Evolutionary conservation across 305 asterid species (phyloP).

Genomic region (Rubia tinctorum): DNA sequence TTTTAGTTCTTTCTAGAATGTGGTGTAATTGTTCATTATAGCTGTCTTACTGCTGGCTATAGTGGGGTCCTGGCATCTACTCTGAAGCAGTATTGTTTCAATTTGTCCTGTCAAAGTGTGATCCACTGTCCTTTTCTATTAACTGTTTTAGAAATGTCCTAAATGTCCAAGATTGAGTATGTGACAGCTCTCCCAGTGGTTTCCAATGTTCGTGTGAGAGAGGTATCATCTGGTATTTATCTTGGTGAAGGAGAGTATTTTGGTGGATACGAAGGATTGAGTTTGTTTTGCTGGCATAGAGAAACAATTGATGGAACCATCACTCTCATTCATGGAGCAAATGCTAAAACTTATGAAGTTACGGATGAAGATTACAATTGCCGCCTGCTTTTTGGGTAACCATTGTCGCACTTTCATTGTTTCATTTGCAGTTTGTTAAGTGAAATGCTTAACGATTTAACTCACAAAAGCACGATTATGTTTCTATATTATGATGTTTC

Average conservation of each 20-base stretch:
- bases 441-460: neutral
- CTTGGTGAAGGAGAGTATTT: constrained; percentile 87
- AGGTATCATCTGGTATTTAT: constrained; percentile 61
- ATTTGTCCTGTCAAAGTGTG: neutral
- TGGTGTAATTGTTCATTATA: neutral
- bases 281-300: constrained; percentile 94
- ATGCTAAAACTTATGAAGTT: constrained; percentile 76
- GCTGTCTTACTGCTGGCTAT: neutral
- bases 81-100: neutral
- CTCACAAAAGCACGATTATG: neutral
- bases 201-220: constrained; percentile 54
- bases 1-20: neutral
- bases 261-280: constrained; percentile 93
- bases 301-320: constrained; percentile 61
- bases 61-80: neutral
- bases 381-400: constrained; percentile 84
- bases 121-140: neutral
- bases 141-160: constrained; percentile 17
- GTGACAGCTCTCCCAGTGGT: constrained; percentile 83
- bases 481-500: neutral
- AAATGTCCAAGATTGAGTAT: constrained; percentile 26
- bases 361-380: constrained; percentile 86
- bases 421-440: constrained; percentile 12
- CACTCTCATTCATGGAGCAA: constrained; percentile 68
- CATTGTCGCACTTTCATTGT: constrained; percentile 21